Percentiles rank a stretch among this genome's conserved stretches.
Evolutionary conservation across 495 filamentous ascomycete species (phyloP).

Genomic region (Lasiosphaeria hispida): DNA sequence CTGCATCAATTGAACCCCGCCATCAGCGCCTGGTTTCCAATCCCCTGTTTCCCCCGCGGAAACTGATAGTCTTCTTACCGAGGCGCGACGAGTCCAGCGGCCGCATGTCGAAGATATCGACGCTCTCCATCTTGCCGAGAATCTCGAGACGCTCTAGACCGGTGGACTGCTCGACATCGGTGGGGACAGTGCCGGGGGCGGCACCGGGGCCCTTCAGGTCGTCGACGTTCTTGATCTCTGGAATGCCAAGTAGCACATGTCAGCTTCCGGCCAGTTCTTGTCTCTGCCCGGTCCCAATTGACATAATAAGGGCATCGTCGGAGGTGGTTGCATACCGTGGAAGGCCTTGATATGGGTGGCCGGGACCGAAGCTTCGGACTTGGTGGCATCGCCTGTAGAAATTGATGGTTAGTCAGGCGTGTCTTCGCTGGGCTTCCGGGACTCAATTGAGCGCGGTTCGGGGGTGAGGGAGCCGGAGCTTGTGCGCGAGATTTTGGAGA

Average conservation of each 20-base stretch:
- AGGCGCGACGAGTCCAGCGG: constrained; percentile 78
- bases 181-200: constrained; percentile 76
- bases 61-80: constrained; percentile 51
- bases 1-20: constrained; percentile 39
- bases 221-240: constrained; percentile 76
- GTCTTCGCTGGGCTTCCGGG: neutral
- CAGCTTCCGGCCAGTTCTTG: constrained; percentile 13
- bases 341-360: constrained; percentile 34
- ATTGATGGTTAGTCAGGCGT: constrained; percentile 5
- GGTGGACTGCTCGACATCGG: constrained; percentile 90
- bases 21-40: constrained; percentile 8
- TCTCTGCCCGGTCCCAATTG: constrained; percentile 10
- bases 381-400: constrained; percentile 22
- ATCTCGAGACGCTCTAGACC: constrained; percentile 98
- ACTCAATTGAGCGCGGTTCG: constrained; percentile 12
- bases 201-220: constrained; percentile 86
- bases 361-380: constrained; percentile 6
- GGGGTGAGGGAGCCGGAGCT: neutral
- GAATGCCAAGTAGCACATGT: constrained; percentile 21
- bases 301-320: constrained; percentile 3
- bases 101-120: constrained; percentile 98
- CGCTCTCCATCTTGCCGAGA: constrained; percentile 96
- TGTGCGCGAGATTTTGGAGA: constrained; percentile 24
- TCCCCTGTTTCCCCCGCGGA: neutral
- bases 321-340: constrained; percentile 27